phyloP scores from a whole-genome alignment of 169 alveolate species.

The Plasmodium falciparum region DNA sequence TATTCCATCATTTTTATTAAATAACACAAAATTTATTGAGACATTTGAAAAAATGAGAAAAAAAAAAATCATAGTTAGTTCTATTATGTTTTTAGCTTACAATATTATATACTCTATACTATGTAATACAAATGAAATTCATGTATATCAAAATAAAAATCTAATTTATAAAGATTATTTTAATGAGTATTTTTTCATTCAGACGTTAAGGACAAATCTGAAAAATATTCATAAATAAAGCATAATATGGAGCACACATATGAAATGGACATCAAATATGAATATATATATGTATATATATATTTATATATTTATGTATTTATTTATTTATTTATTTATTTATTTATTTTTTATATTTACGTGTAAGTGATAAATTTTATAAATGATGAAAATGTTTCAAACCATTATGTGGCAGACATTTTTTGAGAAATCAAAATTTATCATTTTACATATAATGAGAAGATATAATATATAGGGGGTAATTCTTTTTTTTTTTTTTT shows the following conservation, averaged over 20 bases:
- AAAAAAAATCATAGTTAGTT: conserved; percentile 20
- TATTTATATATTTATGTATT: not conserved
- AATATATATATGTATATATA: not conserved
- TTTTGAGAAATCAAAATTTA: conserved; percentile 65
- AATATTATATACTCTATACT: conserved; percentile 47
- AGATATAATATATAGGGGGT: not conserved
- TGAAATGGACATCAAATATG: not conserved
- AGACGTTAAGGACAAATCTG: conserved; percentile 6
- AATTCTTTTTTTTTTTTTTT: conserved; percentile 10
- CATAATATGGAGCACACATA: not conserved
- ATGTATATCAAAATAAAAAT: conserved; percentile 54
- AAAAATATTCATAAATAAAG: not conserved
- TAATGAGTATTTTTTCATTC: conserved; percentile 16
- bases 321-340: not conserved
- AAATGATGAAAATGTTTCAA: conserved; percentile 62
- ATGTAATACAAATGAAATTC: conserved; percentile 53
- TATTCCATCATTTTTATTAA: conserved; percentile 31
- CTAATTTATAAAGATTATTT: conserved; percentile 51
- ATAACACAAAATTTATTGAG: conserved; percentile 21
- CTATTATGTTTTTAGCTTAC: conserved; percentile 36
- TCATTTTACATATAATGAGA: conserved; percentile 14
- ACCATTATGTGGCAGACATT: conserved; percentile 64
- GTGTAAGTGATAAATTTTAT: conserved; percentile 35
- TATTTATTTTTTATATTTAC: not conserved
- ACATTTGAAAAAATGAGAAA: conserved; percentile 47